These are phyloP conservation scores for Acephala macrosclerotiorum DNA, from an alignment of 2,329 filamentous ascomycete genomes.

Conservation along the genomic window DNA sequence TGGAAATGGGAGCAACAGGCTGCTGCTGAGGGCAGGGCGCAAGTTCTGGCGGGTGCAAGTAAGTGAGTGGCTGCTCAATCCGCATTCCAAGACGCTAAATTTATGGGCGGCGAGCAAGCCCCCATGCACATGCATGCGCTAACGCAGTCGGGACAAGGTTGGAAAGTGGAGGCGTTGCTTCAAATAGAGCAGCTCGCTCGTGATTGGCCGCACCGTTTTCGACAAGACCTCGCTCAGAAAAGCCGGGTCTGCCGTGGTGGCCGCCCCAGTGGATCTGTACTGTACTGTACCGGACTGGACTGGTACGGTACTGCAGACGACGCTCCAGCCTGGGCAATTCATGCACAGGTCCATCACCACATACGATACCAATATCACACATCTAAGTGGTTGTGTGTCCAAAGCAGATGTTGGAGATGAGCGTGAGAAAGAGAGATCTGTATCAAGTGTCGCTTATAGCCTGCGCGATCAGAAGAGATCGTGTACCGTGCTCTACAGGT, in stretches of 20 bases:
- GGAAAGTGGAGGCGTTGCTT: not conserved
- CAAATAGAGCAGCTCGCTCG: not conserved
- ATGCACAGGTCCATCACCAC: not conserved
- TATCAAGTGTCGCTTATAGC: not conserved
- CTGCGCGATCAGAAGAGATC: not conserved
- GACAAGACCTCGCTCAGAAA: too few relatives aligned
- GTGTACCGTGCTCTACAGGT: not conserved
- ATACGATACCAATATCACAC: not conserved
- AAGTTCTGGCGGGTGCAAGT: not conserved
- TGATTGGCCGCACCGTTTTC: not conserved
- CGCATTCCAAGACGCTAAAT: too few relatives aligned
- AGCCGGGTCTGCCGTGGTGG: not conserved
- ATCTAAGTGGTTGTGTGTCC: not conserved
- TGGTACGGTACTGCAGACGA: not conserved
- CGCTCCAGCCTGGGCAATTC: not conserved
- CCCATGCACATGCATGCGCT: slow-evolving; percentile 1
- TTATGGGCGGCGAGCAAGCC: too few relatives aligned
- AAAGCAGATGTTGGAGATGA: not conserved
- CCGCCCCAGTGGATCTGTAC: not conserved
- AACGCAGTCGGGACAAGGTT: slow-evolving; percentile 13
- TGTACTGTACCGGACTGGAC: too few relatives aligned
- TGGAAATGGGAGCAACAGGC: not conserved
- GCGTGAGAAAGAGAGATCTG: not conserved
- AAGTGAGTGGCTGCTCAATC: too few relatives aligned
- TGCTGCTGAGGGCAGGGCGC: too few relatives aligned